phyloP scores from a whole-genome alignment of 1,284 basidiomycete species.

The Moesziomyces antarcticus region DNA sequence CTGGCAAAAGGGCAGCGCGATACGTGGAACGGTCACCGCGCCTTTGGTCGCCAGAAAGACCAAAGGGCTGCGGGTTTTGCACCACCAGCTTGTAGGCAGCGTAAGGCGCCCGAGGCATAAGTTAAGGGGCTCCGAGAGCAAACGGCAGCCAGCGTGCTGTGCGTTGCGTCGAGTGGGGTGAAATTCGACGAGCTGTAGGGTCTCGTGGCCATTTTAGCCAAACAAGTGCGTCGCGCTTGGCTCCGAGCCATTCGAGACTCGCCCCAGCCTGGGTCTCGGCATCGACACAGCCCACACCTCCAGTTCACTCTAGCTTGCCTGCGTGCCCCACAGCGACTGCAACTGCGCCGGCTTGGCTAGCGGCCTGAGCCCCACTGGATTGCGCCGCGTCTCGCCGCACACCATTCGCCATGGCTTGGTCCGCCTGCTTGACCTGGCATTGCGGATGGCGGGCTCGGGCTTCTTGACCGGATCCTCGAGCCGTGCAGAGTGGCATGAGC shows the following conservation, averaged over 20 bases:
- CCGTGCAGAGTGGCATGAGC: no score
- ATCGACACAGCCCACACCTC: constrained; percentile 16
- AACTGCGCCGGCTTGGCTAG: no score
- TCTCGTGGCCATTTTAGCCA: constrained; percentile 28
- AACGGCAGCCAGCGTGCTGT: neutral
- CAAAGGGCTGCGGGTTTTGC: no score
- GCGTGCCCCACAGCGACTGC: neutral
- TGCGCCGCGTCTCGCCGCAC: no score
- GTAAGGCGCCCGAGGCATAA: neutral
- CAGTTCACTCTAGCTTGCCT: neutral
- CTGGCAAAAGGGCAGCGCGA: neutral
- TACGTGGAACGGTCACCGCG: no score
- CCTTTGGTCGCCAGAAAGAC: no score
- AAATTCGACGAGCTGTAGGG: constrained; percentile 21
- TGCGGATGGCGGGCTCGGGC: no score
- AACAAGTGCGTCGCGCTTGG: constrained; percentile 10
- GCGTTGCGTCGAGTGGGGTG: neutral
- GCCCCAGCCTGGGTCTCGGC: neutral
- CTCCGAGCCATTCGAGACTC: neutral
- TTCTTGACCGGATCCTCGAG: no score
- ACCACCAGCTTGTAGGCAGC: no score
- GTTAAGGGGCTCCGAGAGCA: constrained; percentile 3
- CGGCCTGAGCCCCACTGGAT: no score
- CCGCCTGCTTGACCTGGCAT: no score
- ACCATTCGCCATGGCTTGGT: no score